Evolutionary conservation across 1,284 basidiomycete species (phyloP), one percentile per base, ranked within the genome.

Genomic region (Fomes fomentarius): DNA sequence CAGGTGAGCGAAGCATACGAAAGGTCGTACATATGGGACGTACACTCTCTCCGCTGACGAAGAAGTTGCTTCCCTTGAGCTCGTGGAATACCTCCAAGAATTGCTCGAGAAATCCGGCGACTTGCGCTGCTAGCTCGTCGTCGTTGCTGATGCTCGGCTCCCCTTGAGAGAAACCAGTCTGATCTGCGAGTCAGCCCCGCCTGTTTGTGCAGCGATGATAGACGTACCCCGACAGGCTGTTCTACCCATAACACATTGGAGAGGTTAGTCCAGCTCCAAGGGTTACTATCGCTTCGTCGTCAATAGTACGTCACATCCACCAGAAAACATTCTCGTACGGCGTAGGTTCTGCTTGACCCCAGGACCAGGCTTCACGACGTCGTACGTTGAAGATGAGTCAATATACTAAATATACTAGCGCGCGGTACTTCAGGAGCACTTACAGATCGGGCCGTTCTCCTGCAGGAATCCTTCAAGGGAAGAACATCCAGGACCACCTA

Each of bases 291-390:
- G 4, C 35, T 37, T 21, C 2, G 10, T 19, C 4, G 12, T n/a
- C 15, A 34, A 30, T 12, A 8, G 5, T 37, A 30, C 4, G n/a
- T n/a, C 12, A 4, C 12, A 5, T 15, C 17, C 7, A 10, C 10
- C 25, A 14, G 15, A n/a, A 2, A 11, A 6, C 12, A 10, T 0
- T 4, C 24, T 60, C 71, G 39, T 60, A 76, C 74, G 72, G 73
- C 7, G 77, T 80, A 17, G 80, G 80, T 54, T 71, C 74, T 2
- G 80, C 61, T 64, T 82, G 81, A 30, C 81, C 81, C 80, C 79
- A 82, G 15, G 77, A 78, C 80, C 80, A 82, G 19, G 78, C 79
- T 81, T 25, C n/a, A 52, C 9, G 41, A 15, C n/a, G n/a, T n/a
- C n/a, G n/a, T n/a, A n/a, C n/a, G n/a, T n/a, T n/a, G n/a, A n/a